Conservation (phyloP, 345 rosid species). For the Aethionema arabicum region DNA sequence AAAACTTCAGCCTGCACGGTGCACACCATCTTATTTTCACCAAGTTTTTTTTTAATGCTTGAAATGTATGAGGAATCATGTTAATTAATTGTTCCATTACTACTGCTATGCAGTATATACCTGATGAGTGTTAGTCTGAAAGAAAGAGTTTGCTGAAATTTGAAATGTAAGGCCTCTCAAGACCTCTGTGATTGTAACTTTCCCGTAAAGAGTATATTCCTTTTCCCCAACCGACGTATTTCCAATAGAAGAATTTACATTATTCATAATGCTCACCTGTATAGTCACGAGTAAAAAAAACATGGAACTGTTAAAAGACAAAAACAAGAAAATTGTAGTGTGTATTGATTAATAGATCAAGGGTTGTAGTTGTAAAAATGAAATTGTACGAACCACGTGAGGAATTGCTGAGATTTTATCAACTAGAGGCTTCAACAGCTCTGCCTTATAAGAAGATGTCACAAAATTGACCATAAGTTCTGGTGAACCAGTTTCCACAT, state of each 20-base stretch:
- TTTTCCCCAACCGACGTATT: slow-evolving; percentile 91
- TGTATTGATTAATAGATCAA: background rate
- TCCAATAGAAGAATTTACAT: slow-evolving; percentile 85
- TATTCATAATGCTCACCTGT: slow-evolving; percentile 85
- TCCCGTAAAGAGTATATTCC: slow-evolving; percentile 78
- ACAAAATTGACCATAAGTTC: slow-evolving; percentile 96
- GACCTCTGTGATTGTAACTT: slow-evolving; percentile 65
- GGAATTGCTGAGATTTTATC: slow-evolving; percentile 71
- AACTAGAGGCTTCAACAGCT: slow-evolving; percentile 77
- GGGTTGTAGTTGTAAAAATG: slow-evolving; percentile 1
- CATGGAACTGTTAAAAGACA: background rate
- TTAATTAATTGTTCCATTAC: background rate
- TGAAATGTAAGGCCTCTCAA: slow-evolving; percentile 83
- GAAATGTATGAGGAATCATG: background rate
- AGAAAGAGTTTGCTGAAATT: slow-evolving; percentile 95
- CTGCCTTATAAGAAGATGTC: slow-evolving; percentile 80
- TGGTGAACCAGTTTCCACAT: slow-evolving; percentile 54
- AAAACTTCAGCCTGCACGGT: slow-evolving; percentile 81
- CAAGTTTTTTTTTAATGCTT: background rate
- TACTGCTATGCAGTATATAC: slow-evolving; percentile 35
- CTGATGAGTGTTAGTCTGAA: slow-evolving; percentile 91
- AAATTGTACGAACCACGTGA: slow-evolving; percentile 69
- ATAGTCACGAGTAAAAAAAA: slow-evolving; percentile 16
- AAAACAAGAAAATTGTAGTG: background rate
- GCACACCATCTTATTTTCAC: slow-evolving; percentile 1